Evolutionary conservation across 306 rosid species (phyloP).

Genomic region (Citrullus colocynthis): DNA sequence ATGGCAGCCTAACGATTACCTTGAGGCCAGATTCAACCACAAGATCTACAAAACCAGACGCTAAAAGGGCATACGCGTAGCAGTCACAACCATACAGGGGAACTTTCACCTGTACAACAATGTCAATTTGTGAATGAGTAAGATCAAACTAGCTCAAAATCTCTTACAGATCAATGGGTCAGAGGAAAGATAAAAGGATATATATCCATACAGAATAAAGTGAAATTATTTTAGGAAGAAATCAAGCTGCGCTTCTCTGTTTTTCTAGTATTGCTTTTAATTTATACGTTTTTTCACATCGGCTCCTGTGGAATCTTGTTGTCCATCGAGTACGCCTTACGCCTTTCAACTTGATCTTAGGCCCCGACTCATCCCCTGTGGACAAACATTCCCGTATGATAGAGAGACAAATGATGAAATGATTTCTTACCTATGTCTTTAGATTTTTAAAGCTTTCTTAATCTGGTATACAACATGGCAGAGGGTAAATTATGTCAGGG

Average conservation of each 20-base stretch:
- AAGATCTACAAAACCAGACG: conserved; percentile 91
- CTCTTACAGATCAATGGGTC: background rate
- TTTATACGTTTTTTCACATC: too few species aligned
- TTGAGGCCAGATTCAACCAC: conserved; percentile 87
- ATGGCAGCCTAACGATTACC: conserved; percentile 24
- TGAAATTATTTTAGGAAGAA: background rate
- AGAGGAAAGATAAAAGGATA: background rate
- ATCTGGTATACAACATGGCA: background rate
- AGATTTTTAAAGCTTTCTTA: background rate
- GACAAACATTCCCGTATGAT: background rate
- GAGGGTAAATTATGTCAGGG: background rate
- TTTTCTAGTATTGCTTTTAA: too few species aligned
- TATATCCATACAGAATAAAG: background rate
- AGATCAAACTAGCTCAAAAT: background rate
- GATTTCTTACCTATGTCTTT: too few species aligned
- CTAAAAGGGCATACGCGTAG: conserved; percentile 90
- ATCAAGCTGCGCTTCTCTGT: too few species aligned
- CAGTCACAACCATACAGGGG: conserved; percentile 95
- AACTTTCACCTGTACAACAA: conserved; percentile 58
- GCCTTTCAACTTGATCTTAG: background rate
- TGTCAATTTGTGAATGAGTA: background rate
- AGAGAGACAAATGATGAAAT: too few species aligned
- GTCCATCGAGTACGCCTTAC: background rate
- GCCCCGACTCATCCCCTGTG: background rate
- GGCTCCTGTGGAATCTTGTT: too few species aligned